These are phyloP conservation scores for Verticillium tricorpus DNA, from an alignment of 2,329 filamentous ascomycete genomes.

Conservation along the genomic window DNA sequence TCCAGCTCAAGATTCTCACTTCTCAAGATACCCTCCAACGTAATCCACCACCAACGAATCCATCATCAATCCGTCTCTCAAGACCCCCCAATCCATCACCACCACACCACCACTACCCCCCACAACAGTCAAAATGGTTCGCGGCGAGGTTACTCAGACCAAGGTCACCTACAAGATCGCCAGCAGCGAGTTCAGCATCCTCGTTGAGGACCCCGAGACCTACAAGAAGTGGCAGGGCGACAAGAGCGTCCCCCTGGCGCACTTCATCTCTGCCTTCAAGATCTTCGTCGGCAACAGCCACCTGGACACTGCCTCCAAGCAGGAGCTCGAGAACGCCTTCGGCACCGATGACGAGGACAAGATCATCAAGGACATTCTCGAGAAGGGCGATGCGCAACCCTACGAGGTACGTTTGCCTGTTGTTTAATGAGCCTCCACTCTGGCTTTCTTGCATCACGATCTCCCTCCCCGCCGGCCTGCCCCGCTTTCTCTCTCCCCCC, in stretches of 20 bases:
- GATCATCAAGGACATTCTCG: constrained; percentile 74
- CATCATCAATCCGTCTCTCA: background rate
- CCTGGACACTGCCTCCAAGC: constrained; percentile 70
- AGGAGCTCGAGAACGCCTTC: constrained; percentile 78
- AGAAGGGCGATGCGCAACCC: constrained; percentile 67
- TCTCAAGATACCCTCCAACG: background rate
- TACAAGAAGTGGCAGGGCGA: constrained; percentile 82
- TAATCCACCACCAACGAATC: background rate
- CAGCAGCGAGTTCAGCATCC: constrained; percentile 55
- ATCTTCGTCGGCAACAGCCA: constrained; percentile 82
- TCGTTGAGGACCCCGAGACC: constrained; percentile 54
- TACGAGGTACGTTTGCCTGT: constrained; percentile 37
- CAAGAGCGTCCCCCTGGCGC: constrained; percentile 70
- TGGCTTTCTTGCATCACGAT: background rate
- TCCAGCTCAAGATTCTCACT: background rate
- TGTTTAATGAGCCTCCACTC: constrained; percentile 2
- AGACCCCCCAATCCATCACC: background rate
- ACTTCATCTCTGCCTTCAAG: constrained; percentile 86
- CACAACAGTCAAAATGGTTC: constrained; percentile 50
- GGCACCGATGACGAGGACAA: constrained; percentile 76
- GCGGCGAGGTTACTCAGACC: constrained; percentile 64
- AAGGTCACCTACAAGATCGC: constrained; percentile 85
- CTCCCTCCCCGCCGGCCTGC: background rate
- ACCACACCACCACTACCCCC: constrained; percentile 20
- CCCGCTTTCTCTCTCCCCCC: background rate